Percentiles rank a stretch among this genome's conserved stretches.
These are phyloP conservation scores for Wickerhamomyces chambardii DNA, from an alignment of 805 yeast species.

Conservation along the genomic window DNA sequence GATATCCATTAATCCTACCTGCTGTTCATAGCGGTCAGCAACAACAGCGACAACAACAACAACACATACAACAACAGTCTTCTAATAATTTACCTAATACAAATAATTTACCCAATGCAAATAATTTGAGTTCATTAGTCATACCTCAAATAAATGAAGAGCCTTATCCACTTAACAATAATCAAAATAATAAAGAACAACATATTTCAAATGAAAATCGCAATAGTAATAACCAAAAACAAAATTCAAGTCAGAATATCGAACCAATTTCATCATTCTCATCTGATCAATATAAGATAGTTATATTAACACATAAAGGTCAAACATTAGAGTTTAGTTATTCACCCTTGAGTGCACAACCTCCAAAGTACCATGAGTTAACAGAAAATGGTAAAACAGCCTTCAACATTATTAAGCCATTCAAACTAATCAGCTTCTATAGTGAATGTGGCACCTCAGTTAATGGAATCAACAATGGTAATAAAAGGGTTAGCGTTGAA, in stretches of 20 bases:
- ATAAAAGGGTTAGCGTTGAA: slow-evolving; percentile 1
- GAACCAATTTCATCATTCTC: slow-evolving; percentile 25
- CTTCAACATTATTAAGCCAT: slow-evolving; percentile 39
- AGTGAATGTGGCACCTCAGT: not conserved
- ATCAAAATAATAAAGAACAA: not conserved
- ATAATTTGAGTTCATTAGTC: too few species aligned
- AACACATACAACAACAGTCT: too few species aligned
- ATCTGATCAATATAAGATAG: slow-evolving; percentile 22
- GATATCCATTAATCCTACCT: slow-evolving; percentile 56
- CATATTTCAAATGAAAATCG: not conserved
- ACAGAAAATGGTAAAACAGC: slow-evolving; percentile 68
- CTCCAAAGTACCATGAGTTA: slow-evolving; percentile 76
- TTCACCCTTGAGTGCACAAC: slow-evolving; percentile 55
- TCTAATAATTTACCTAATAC: too few species aligned
- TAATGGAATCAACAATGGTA: too few species aligned
- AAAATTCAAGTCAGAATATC: slow-evolving; percentile 10
- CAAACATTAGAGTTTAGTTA: slow-evolving; percentile 56
- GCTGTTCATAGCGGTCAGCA: too few species aligned
- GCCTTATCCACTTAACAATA: not conserved
- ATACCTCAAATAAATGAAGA: not conserved
- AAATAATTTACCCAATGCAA: too few species aligned
- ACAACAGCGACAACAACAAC: too few species aligned
- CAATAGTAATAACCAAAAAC: too few species aligned
- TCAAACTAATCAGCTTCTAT: not conserved
- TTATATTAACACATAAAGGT: slow-evolving; percentile 40